Conservation (phyloP, 2,329 filamentous ascomycete genomes). For the Bimuria novae-zelandiae region DNA sequence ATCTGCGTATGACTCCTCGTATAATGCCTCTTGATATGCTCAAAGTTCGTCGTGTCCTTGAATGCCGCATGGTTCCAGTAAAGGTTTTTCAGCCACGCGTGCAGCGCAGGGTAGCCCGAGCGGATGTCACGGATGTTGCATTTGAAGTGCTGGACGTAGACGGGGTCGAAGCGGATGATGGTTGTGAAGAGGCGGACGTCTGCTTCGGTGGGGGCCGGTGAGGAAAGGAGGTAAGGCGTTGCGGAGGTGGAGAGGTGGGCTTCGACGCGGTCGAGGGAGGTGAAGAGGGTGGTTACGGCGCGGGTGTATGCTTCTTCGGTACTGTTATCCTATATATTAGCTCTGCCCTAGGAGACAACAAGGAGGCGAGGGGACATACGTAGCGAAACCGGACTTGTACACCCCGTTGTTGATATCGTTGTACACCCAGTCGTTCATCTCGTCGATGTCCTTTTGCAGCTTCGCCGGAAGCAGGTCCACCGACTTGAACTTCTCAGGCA, state of each 20-base stretch:
- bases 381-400: constrained; percentile 59
- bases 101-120: constrained; percentile 78
- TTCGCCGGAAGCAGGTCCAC: constrained; percentile 53
- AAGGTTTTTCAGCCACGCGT: constrained; percentile 79
- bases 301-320: constrained; percentile 57
- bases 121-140: constrained; percentile 86
- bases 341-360: neutral
- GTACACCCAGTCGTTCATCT: constrained; percentile 58
- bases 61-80: constrained; percentile 87
- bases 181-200: constrained; percentile 61
- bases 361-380: constrained; percentile 33
- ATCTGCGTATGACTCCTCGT: constrained; percentile 69
- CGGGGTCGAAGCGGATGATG: constrained; percentile 64
- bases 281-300: constrained; percentile 53
- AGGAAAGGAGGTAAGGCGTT: constrained; percentile 54
- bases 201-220: constrained; percentile 52
- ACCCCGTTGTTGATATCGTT: constrained; percentile 59
- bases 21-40: constrained; percentile 89
- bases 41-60: constrained; percentile 81
- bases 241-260: constrained; percentile 46
- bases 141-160: constrained; percentile 66
- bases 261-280: constrained; percentile 55
- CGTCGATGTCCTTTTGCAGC: constrained; percentile 52
- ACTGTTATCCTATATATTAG: constrained; percentile 15
- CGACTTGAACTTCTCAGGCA: constrained; percentile 51